Conservation (phyloP, 306 rosid genomes). For the Argentina anserina region DNA sequence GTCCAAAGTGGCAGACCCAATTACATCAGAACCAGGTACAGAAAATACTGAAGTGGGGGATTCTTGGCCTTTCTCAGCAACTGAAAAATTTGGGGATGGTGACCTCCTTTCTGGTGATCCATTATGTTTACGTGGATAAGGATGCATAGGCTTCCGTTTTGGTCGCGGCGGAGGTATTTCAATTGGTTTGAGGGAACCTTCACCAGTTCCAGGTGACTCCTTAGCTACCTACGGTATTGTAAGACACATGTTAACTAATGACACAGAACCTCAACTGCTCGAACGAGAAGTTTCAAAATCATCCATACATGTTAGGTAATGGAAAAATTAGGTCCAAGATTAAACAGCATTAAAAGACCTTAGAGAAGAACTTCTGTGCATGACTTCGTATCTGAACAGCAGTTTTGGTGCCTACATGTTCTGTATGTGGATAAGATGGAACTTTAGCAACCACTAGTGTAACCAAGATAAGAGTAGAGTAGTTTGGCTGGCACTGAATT, state of each 20-base stretch:
- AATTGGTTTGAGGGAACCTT: constrained; percentile 52
- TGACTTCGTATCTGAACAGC: constrained; percentile 99
- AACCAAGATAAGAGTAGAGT: neutral
- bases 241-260: constrained; percentile 8
- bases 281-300: neutral
- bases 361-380: constrained; percentile 98
- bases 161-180: constrained; percentile 98
- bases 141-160: constrained; percentile 86
- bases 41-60: constrained; percentile 79
- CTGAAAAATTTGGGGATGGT: constrained; percentile 43
- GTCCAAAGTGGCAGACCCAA: constrained; percentile 49
- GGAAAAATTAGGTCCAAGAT: constrained; percentile 7
- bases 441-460: constrained; percentile 24
- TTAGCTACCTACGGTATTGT: constrained; percentile 57
- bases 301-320: neutral
- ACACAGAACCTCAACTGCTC: neutral
- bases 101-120: constrained; percentile 54
- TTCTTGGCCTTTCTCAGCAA: constrained; percentile 46
- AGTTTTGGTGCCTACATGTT: constrained; percentile 93
- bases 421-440: constrained; percentile 52
- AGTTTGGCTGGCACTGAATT: constrained; percentile 14
- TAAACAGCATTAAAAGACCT: constrained; percentile 46
- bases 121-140: constrained; percentile 79
- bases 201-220: constrained; percentile 53
- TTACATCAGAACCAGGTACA: constrained; percentile 52